Evolutionary conservation across 2,329 filamentous ascomycete species (phyloP), one percentile per base, ranked within the genome.

Genomic region (Diaporthe capsici): DNA sequence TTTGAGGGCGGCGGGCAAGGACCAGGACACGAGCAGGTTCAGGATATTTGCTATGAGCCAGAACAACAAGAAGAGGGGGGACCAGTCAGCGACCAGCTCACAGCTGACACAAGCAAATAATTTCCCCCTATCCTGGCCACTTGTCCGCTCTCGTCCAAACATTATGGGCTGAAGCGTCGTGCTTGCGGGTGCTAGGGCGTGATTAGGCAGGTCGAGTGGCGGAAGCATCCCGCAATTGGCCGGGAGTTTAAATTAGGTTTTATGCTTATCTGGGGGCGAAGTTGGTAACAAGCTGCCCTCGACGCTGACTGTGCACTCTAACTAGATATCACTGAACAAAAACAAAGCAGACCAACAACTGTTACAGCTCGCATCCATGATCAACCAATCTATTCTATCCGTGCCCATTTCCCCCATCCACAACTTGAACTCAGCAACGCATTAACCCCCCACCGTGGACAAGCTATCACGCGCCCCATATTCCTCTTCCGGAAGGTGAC

Each of bases 191-290:
- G 20, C 63, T 25, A 51, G n/a, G 51, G 44, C 31, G 22, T 22
- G 17, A 70, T 53, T 34, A 70, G 65, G 65, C 65, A 70, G 65
- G 49, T 55, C 49, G 49, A 31, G 49, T 28, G n/a, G 34, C 49
- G 65, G 47, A 53, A 70, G 22, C n/a, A 12, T 22, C n/a, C 65
- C 49, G 65, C 65, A 70, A 70, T 70, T 70, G 47, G 65, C 34
- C 65, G 65, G 65, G 65, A 42, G 34, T 20, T 70, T 70, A 70
- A 55, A 70, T 70, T 55, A 70, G 34, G 65, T 70, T 70, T 70
- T 70, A 70, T 70, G 65, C 65, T 70, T 70, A 70, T 70, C 65
- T 70, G 47, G 65, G 47, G 65, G 65, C 22, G 8, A 68, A 68
- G 22, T 51, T 68, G 20, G 39, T 8, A 47, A 9, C 13, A n/a